Percentiles rank a stretch among this genome's conserved stretches.
phyloP scores from a whole-genome alignment of 2,329 filamentous ascomycete genomes.

The Xylaria sp. region DNA sequence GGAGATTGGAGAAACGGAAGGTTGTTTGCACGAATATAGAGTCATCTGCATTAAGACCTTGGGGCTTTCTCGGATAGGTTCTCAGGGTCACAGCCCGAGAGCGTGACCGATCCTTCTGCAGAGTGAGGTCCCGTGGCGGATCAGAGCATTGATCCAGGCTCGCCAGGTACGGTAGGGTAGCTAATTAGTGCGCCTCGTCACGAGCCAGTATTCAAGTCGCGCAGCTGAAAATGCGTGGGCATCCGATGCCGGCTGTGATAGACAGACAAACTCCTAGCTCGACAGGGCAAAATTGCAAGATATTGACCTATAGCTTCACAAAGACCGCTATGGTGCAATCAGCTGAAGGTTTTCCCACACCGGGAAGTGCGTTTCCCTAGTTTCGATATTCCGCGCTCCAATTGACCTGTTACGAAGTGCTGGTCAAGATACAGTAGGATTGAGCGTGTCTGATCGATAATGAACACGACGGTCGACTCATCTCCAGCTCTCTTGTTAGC shows the following conservation, averaged over 20 bases:
- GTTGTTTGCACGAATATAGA: slow-evolving; percentile 10
- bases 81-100: slow-evolving; percentile 13
- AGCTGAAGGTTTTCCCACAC: neutral
- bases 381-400: neutral
- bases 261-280: neutral
- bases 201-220: slow-evolving; percentile 4
- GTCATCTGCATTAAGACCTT: slow-evolving; percentile 5
- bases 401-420: neutral
- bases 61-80: neutral
- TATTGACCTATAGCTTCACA: neutral
- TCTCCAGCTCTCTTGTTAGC: slow-evolving; percentile 61
- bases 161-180: neutral
- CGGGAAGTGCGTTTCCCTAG: neutral
- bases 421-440: neutral
- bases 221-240: slow-evolving; percentile 12
- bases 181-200: slow-evolving; percentile 18
- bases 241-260: slow-evolving; percentile 27
- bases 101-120: slow-evolving; percentile 22
- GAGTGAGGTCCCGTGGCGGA: slow-evolving; percentile 1
- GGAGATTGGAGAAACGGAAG: slow-evolving; percentile 8
- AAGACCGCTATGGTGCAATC: neutral
- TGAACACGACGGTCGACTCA: neutral
- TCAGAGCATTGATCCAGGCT: neutral
- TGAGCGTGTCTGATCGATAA: neutral
- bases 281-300: neutral